Evolutionary conservation across 78 protist genomes (phyloP).

Genomic region (Goniomonas avonlea): DNA sequence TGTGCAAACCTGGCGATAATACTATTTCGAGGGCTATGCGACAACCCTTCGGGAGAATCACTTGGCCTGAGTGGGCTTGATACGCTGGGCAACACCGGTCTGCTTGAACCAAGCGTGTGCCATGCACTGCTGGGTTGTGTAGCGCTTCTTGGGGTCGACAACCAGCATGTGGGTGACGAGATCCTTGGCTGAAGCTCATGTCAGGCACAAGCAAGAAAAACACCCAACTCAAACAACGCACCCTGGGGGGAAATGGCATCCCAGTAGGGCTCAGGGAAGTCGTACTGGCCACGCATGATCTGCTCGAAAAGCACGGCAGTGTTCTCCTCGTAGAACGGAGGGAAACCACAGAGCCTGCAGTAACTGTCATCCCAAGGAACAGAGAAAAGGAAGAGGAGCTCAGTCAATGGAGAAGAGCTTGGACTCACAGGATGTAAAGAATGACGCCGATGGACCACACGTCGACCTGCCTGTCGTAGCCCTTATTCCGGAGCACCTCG

Average conservation of each 20-base stretch:
- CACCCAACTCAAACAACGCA: neutral
- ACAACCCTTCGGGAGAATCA: too few species aligned
- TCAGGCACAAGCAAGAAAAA: neutral
- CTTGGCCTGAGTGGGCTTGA: too few species aligned
- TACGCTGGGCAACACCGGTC: too few species aligned
- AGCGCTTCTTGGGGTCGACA: conserved; percentile 13
- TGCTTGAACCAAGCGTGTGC: too few species aligned
- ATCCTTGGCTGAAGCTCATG: conserved; percentile 46
- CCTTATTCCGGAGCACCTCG: conserved; percentile 53
- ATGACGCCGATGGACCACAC: conserved; percentile 73
- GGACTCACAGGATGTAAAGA: conserved; percentile 51
- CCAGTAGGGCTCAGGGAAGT: conserved; percentile 81
- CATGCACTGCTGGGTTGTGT: conserved; percentile 1
- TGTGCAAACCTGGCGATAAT: too few species aligned
- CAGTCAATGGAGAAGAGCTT: too few species aligned
- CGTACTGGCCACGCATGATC: conserved; percentile 71
- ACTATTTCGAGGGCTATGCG: too few species aligned
- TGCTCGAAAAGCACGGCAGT: conserved; percentile 68
- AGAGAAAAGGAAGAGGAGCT: neutral
- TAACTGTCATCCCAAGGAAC: neutral
- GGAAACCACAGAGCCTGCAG: conserved; percentile 70
- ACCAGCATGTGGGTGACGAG: conserved; percentile 29
- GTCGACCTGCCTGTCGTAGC: conserved; percentile 74
- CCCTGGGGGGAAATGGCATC: conserved; percentile 39
- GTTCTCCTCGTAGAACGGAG: conserved; percentile 78